A percentile compares a stretch with the other conserved stretches of the same genome.
Conservation (phyloP, 139 green algal species). For the Tetratostichococcus sp. region DNA sequence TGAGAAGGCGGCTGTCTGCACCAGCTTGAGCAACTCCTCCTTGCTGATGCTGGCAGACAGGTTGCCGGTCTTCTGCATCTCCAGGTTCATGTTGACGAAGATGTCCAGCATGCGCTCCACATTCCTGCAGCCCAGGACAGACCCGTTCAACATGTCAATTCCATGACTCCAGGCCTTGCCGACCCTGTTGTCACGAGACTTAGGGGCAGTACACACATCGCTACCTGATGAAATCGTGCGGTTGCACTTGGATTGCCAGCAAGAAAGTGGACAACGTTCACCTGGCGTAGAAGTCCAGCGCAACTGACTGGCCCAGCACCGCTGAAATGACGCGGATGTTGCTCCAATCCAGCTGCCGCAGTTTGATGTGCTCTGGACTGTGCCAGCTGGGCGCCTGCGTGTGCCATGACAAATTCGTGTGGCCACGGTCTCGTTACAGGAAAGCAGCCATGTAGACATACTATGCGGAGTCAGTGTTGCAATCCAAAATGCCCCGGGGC, state of each 20-base stretch:
- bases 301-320: constrained; percentile 56
- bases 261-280: too few species aligned
- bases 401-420: background rate
- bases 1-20: background rate
- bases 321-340: constrained; percentile 51
- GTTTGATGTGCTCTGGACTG: constrained; percentile 28
- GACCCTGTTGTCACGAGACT: too few species aligned
- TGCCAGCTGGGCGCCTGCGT: constrained; percentile 14
- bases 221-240: too few species aligned
- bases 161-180: too few species aligned
- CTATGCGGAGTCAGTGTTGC: too few species aligned
- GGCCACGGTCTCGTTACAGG: too few species aligned
- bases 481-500: too few species aligned
- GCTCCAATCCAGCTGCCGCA: constrained; percentile 37
- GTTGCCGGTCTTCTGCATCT: constrained; percentile 45
- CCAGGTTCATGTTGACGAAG: constrained; percentile 54
- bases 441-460: too few species aligned
- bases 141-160: too few species aligned
- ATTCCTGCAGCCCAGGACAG: constrained; percentile 11
- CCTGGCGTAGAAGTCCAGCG: constrained; percentile 53
- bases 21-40: constrained; percentile 18
- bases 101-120: constrained; percentile 48
- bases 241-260: too few species aligned
- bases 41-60: constrained; percentile 41
- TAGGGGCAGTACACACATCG: too few species aligned